Evolutionary conservation across 2,329 filamentous ascomycete genomes (phyloP), one percentile per base, ranked within the genome.

Genomic region (Fusarium sterilihyphosum): DNA sequence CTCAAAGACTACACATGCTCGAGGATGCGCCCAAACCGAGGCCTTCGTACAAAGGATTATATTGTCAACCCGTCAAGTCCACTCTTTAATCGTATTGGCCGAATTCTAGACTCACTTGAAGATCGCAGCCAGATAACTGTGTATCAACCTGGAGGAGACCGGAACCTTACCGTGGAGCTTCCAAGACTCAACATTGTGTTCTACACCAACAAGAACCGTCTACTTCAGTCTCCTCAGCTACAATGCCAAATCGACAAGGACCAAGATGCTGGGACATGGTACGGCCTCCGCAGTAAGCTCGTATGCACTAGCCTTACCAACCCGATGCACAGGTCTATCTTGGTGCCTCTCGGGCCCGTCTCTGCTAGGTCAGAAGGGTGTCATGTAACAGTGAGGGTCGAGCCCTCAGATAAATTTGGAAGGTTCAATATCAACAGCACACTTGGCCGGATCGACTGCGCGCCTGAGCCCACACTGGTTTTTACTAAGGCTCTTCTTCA

Each of bases 271-370:
- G 91, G 90, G 0, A 90, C 89, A 0, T 86, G 88, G 78, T 89
- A 92, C 69, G 92, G 92, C 0, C 80, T 93, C 2, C 69, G 81
- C 6, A 92, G 88, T 76, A 92, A 89, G 78, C 80, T 94, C 2
- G 86, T 93, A 2, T 82, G 92, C 18, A 84, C 85, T 1, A 86
- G 88, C n/a, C 71, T 78, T 0, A 71, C 77, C 3, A 86, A 87
- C 46, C 75, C 74, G 0, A 74, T 74, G 4, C 82, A 85, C 16
- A 85, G 88, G 12, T 89, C 84, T 44, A 82, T 92, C 13, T 81
- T 92, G 3, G 82, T 89, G 0, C 87, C 90, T 1, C 61, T 89
- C 6, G 88, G 89, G 0, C n/a, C 60, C 8, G 20, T 76, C 26
- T 17, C 33, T 17, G 69, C 61, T 9, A 37, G 53, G 9, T 59